Evolutionary conservation across 306 rosid species (phyloP).

Genomic region (Vigna hirtella): DNA sequence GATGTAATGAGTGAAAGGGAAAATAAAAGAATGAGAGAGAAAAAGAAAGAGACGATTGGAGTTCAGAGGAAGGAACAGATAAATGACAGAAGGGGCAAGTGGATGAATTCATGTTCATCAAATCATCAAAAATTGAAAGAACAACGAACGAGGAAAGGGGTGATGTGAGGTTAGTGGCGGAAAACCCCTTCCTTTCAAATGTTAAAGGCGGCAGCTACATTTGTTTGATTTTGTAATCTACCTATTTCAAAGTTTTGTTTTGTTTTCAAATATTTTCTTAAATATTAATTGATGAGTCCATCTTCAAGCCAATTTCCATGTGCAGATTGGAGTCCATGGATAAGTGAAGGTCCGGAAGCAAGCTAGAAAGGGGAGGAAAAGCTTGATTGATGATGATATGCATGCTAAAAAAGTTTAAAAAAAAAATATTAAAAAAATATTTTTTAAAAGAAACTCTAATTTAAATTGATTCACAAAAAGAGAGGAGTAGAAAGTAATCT

Average conservation of each 20-base stretch:
- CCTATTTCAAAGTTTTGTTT: neutral
- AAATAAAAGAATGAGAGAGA: neutral
- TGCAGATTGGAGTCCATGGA: too few relatives aligned
- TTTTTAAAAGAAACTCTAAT: too few relatives aligned
- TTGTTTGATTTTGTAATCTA: neutral
- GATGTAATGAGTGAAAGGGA: conserved; percentile 11
- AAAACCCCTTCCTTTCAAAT: conserved; percentile 27
- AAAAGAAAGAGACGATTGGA: conserved; percentile 59
- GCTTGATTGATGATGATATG: too few relatives aligned
- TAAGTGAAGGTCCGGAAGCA: too few relatives aligned
- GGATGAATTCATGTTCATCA: conserved; percentile 35
- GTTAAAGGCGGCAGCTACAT: neutral
- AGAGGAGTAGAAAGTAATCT: too few relatives aligned
- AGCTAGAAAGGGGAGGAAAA: too few relatives aligned
- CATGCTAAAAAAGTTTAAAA: too few relatives aligned
- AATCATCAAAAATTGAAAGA: conserved; percentile 17
- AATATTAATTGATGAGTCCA: too few relatives aligned
- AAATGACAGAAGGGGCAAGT: conserved; percentile 69
- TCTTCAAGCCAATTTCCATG: too few relatives aligned
- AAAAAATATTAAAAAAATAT: too few relatives aligned
- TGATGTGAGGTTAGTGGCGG: conserved; percentile 3
- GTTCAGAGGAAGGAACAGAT: conserved; percentile 60
- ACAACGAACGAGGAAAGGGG: neutral
- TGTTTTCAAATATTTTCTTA: neutral
- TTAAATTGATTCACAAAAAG: too few relatives aligned